phyloP scores from a whole-genome alignment of 2,329 filamentous ascomycete genomes.

The Pseudogymnoascus sp. region DNA sequence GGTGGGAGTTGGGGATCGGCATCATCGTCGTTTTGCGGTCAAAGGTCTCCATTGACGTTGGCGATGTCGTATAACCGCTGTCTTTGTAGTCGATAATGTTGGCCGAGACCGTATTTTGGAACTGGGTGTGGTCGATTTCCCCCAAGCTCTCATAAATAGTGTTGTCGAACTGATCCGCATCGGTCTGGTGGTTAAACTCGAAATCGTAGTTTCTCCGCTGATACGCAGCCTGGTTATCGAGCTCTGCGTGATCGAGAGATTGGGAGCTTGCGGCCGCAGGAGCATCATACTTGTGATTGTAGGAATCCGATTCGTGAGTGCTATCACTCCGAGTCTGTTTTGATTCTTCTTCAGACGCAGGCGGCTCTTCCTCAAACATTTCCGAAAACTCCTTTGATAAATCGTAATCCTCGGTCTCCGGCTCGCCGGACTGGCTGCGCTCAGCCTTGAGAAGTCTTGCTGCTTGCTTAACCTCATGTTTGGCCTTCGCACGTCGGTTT shows the following conservation, averaged over 20 bases:
- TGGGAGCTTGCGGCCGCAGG: background rate
- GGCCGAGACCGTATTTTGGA: background rate
- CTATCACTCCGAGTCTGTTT: background rate
- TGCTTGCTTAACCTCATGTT: constrained; percentile 47
- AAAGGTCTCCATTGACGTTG: background rate
- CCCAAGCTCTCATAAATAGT: background rate
- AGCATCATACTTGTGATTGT: constrained; percentile 2
- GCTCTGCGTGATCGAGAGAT: background rate
- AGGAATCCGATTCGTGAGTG: background rate
- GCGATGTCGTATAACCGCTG: background rate
- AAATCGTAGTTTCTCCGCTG: background rate
- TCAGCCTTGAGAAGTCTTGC: constrained; percentile 37
- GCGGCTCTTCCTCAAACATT: constrained; percentile 10
- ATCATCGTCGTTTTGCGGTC: constrained; percentile 5
- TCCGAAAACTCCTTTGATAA: constrained; percentile 9
- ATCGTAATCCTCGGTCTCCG: constrained; percentile 20
- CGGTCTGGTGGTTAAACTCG: background rate
- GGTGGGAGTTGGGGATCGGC: background rate
- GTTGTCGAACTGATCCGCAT: background rate
- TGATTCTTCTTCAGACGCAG: background rate
- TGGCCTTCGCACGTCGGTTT: constrained; percentile 52
- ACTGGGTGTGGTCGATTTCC: background rate
- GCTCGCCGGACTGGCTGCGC: constrained; percentile 32
- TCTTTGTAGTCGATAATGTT: background rate
- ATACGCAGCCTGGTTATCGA: constrained; percentile 2